Evolutionary conservation across 805 yeast genomes (phyloP).

Genomic region (Candida hispaniensis): DNA sequence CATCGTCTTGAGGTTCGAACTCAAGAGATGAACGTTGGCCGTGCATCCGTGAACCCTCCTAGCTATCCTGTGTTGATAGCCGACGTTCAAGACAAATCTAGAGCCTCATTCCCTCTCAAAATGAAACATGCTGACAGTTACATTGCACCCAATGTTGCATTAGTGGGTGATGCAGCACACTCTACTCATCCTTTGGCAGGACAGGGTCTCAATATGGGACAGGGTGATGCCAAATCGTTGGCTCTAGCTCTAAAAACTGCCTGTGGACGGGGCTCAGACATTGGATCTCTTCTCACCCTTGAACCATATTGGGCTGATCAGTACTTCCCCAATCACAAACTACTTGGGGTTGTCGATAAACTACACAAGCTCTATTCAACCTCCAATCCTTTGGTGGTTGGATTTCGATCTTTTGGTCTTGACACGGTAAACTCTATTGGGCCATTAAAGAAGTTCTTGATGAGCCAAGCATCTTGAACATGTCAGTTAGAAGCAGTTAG

Average conservation of each 20-base stretch:
- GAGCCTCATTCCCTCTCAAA: slow-evolving; percentile 83
- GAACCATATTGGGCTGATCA: slow-evolving; percentile 83
- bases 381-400: slow-evolving; percentile 62
- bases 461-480: slow-evolving; percentile 38
- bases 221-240: slow-evolving; percentile 71
- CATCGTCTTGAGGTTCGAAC: slow-evolving; percentile 53
- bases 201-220: slow-evolving; percentile 97
- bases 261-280: slow-evolving; percentile 68
- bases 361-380: slow-evolving; percentile 78
- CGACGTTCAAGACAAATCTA: slow-evolving; percentile 47
- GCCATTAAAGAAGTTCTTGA: slow-evolving; percentile 59
- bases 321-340: slow-evolving; percentile 65
- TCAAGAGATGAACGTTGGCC: slow-evolving; percentile 33
- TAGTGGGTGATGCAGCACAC: slow-evolving; percentile 98
- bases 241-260: slow-evolving; percentile 62
- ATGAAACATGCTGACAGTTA: slow-evolving; percentile 87
- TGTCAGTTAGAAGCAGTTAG: not conserved
- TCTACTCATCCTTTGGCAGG: slow-evolving; percentile 97
- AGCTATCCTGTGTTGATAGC: slow-evolving; percentile 57
- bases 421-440: slow-evolving; percentile 52
- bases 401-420: slow-evolving; percentile 65
- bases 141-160: slow-evolving; percentile 70
- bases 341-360: slow-evolving; percentile 85
- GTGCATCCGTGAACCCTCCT: slow-evolving; percentile 38
- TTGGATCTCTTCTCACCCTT: slow-evolving; percentile 68